Base-by-base conservation (phyloP, 1,139 yeast genomes). In the Candida freyschussii region DNA sequence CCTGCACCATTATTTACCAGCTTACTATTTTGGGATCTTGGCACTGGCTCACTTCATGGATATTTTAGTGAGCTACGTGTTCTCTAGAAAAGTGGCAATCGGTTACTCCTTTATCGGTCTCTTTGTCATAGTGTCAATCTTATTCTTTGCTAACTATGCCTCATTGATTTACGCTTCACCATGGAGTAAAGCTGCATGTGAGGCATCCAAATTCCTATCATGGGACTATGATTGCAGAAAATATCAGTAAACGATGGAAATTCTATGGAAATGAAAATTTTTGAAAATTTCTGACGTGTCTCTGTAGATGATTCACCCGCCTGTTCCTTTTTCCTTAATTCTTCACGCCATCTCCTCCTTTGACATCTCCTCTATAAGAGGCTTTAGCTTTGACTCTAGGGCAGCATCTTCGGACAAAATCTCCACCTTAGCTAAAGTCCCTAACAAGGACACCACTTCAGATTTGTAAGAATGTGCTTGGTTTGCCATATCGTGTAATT, bases 1-100 rank as follows among this genome's bases (percentile, higher is more conserved):
- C 66, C 67, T 91, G 51, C 96, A 89, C 57, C 97, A 89, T 59
- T 89, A 91, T 58, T 66, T 91, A 47, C 96, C 95, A 35, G 82
- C 96, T 4, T 75, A 84, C 32, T 91, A 87, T 63, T 89, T 91
- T 60, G 94, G 91, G 27, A 69, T 89, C 36, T 69, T 91, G 46
- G 87, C 89, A 1, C 63, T 91, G 40, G 91, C 93, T 17, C 96
- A 87, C 56, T 67, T 75, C 39, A 71, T 87, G 48, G 96, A 91
- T 54, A 65, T 86, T 35, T 43, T 82, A 32, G 71, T 75, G 27
- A 65, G 72, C 14, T 67, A 68, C 56, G 39, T 59, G 45, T 53
- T 69, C 60, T 56, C 68, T 39, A 55, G 63, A 52, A 65, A 63
- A 52, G 24, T 25, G 12, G 48, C 59, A 26, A 47, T 69, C 19